Evolutionary conservation across 78 protist genomes (phyloP), one percentile per base, ranked within the genome.

Genomic region (Speleostelium caveatum): DNA sequence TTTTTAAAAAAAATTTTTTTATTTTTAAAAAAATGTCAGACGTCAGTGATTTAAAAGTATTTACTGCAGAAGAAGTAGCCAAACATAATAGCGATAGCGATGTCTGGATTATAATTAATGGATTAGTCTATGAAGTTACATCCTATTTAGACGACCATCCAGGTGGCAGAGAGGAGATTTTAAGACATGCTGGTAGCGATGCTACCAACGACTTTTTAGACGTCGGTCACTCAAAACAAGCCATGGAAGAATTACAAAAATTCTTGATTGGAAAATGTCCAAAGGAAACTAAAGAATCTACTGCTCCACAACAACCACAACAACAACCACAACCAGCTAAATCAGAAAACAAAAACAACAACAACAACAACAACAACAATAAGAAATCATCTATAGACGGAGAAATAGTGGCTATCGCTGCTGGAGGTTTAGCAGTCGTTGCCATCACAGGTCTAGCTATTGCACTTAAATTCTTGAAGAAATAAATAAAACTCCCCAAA

Each of bases 81-180:
- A 62, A 74, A 67, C 98, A 96, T 66, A 94, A 86, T 63, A 91
- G 33, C 5, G 28, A 24, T 32, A 87, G 71, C 0, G 96, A 93
- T 62, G 93, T 26, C 24, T 96, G 98, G 98, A 75, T 95, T 61
- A 69, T 94, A n/a, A 69, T 96, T 67, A 65, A 93, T 36, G 94
- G 93, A 14, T 75, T 75, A 35, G 97, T 96, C 3, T 95, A 96
- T 65, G 94, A 95, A 59, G 75, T 95, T 33, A 92, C 97, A 49
- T 39, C 61, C 0, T 96, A 88, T 85, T 66, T 68, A 6, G 87
- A 95, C 21, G 89, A 90, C 2, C 98, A 96, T 89, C 98, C 98
- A 38, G 98, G 97, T 49, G 98, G 98, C 12, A 66, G 60, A 4
- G 79, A 83, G 6, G 45, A 55, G 42, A 30, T 83, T 24, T 7